These are phyloP conservation scores for Fusarium pininemorale DNA, from an alignment of 2,329 filamentous ascomycete genomes.

Conservation along the genomic window DNA sequence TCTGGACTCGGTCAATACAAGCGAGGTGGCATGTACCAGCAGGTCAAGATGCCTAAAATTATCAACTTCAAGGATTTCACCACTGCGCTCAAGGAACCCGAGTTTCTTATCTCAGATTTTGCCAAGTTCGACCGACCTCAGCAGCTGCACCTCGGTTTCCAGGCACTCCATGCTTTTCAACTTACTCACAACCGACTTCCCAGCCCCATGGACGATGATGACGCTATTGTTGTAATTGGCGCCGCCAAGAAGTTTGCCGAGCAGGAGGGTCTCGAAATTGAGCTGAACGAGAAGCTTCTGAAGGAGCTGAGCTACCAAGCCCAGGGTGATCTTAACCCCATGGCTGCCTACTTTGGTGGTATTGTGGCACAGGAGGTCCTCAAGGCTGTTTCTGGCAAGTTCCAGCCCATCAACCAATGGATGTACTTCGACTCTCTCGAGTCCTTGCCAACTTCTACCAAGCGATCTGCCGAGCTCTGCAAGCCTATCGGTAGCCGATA, in stretches of 20 bases:
- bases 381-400: slow-evolving; percentile 97
- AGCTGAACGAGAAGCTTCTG: slow-evolving; percentile 91
- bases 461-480: slow-evolving; percentile 86
- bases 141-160: slow-evolving; percentile 91
- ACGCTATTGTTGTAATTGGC: slow-evolving; percentile 80
- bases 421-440: slow-evolving; percentile 99
- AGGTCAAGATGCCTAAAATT: slow-evolving; percentile 98
- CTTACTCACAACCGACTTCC: slow-evolving; percentile 80
- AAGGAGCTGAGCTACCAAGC: slow-evolving; percentile 96
- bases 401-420: slow-evolving; percentile 94
- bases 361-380: slow-evolving; percentile 93
- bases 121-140: slow-evolving; percentile 96
- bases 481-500: slow-evolving; percentile 87
- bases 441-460: slow-evolving; percentile 79
- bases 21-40: slow-evolving; percentile 87
- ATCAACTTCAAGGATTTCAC: slow-evolving; percentile 87
- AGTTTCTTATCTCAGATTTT: slow-evolving; percentile 91
- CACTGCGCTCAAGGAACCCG: slow-evolving; percentile 82
- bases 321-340: slow-evolving; percentile 85
- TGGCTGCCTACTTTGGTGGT: slow-evolving; percentile 96
- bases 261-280: slow-evolving; percentile 71
- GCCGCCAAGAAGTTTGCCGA: slow-evolving; percentile 78
- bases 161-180: slow-evolving; percentile 88
- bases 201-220: slow-evolving; percentile 82
- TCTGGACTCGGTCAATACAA: slow-evolving; percentile 86